These are phyloP conservation scores for Acanthamoeba lenticulata DNA, from an alignment of 208 protist species.

Conservation along the genomic window DNA sequence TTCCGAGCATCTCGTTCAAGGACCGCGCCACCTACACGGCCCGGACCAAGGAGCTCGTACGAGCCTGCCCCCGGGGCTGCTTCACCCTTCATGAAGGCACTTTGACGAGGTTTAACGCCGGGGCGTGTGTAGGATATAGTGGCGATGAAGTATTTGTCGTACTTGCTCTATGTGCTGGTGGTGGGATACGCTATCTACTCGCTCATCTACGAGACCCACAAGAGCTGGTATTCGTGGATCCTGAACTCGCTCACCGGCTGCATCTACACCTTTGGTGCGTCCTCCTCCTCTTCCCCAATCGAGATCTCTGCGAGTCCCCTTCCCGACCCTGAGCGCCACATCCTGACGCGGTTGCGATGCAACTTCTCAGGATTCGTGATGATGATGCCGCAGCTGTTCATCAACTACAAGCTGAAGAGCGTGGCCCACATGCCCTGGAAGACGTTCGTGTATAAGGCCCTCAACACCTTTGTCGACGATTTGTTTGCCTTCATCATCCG, in stretches of 20 bases:
- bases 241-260: slow-evolving; percentile 80
- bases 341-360: slow-evolving; percentile 78
- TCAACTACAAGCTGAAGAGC: slow-evolving; percentile 99
- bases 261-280: slow-evolving; percentile 90
- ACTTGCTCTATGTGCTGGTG: slow-evolving; percentile 93
- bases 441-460: slow-evolving; percentile 96
- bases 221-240: slow-evolving; percentile 91
- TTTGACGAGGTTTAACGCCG: neutral
- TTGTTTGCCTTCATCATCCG: slow-evolving; percentile 99
- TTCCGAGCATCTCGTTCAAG: slow-evolving; percentile 61
- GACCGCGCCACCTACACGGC: slow-evolving; percentile 71
- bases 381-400: slow-evolving; percentile 99
- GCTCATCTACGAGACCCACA: slow-evolving; percentile 94
- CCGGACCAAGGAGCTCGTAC: slow-evolving; percentile 78
- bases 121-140: slow-evolving; percentile 88
- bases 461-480: slow-evolving; percentile 99
- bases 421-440: slow-evolving; percentile 98
- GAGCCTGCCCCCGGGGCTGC: neutral
- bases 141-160: slow-evolving; percentile 95
- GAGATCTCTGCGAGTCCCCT: neutral
- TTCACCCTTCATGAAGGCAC: neutral
- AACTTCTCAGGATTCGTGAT: slow-evolving; percentile 96
- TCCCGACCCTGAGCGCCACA: neutral
- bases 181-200: slow-evolving; percentile 95
- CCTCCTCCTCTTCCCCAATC: neutral